Percentiles rank a stretch among this genome's conserved stretches.
Evolutionary conservation across 495 filamentous ascomycete genomes (phyloP).

Genomic region (Penicillium egyptiacum): DNA sequence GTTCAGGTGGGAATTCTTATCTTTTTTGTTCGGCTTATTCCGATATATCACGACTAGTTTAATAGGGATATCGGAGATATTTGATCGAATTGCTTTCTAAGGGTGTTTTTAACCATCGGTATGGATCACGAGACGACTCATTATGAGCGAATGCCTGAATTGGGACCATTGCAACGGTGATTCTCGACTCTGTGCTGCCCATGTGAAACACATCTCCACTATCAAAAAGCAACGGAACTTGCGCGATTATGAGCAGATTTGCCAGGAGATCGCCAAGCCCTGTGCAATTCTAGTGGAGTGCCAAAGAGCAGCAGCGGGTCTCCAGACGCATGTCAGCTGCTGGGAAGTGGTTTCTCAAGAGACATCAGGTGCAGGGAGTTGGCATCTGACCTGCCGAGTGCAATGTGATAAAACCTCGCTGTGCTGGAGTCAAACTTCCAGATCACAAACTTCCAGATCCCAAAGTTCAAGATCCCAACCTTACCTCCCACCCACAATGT

Average conservation of each 20-base stretch:
- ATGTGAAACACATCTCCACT: neutral
- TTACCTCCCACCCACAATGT: neutral
- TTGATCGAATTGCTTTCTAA: neutral
- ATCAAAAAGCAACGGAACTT: neutral
- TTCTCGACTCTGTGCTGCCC: neutral
- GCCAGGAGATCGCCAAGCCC: neutral
- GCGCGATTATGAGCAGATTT: conserved; percentile 4
- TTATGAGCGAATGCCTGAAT: neutral
- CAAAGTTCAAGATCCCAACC: neutral
- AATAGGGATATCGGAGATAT: neutral
- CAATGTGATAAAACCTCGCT: neutral
- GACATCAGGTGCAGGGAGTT: neutral
- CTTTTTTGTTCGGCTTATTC: neutral
- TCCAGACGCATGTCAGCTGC: neutral
- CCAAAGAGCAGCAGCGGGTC: neutral
- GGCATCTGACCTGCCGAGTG: neutral
- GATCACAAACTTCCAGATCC: neutral
- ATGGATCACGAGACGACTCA: neutral
- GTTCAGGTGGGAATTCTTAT: neutral
- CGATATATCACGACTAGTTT: neutral
- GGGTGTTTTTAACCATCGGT: neutral
- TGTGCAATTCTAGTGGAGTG: neutral
- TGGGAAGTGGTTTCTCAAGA: neutral
- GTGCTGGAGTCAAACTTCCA: neutral
- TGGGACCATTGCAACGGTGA: neutral